Evolutionary conservation across 345 rosid species (phyloP), one percentile per base, ranked within the genome.

Genomic region (Citrus hindsii): DNA sequence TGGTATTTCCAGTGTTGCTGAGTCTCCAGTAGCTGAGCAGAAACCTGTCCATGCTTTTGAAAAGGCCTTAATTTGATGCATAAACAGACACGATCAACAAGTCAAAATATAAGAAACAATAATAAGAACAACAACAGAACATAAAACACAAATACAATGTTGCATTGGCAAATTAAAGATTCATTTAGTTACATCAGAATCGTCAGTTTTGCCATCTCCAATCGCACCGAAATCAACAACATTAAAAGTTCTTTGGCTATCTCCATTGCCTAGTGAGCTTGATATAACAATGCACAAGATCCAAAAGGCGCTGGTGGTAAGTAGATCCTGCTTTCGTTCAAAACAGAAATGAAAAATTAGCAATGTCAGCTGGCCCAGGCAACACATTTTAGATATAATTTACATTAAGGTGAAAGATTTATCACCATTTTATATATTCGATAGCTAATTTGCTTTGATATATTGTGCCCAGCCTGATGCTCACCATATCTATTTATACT

Each of bases 21-120:
- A 22, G 3, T 46, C 83, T 71, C 46, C 78, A 21, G 69, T 61
- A 76, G 63, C 73, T 5, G 58, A 53, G 62, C 87, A 84, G 5
- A 76, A 2, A 33, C 48, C 73, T 68, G 33, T 51, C 89, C 89
- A 82, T 13, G 86, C 78, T 32, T 66, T 74, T 4, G 32, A 2
- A 63, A 87, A 87, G 1, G 89, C 89, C 89, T 64, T 63, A 13
- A 63, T 84, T 59, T 19, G 12, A 55, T 13, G 28, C 42, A 25
- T 18, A 71, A 16, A 65, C 18, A 3, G 7, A 65, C 18, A 7
- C 7, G 30, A 61, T 25, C 5, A 61, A 61, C 65, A 24, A 22
- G 64, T 60, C 14, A 25, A 24, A 25, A 6, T 4, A 18, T 0
- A 60, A 18, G 28, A 60, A 25, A 4, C 12, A 1, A 60, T 3